Percentiles rank a stretch among this genome's conserved stretches.
Evolutionary conservation across 768 basidiomycete species (phyloP).

Genomic region (Lactarius vividus): DNA sequence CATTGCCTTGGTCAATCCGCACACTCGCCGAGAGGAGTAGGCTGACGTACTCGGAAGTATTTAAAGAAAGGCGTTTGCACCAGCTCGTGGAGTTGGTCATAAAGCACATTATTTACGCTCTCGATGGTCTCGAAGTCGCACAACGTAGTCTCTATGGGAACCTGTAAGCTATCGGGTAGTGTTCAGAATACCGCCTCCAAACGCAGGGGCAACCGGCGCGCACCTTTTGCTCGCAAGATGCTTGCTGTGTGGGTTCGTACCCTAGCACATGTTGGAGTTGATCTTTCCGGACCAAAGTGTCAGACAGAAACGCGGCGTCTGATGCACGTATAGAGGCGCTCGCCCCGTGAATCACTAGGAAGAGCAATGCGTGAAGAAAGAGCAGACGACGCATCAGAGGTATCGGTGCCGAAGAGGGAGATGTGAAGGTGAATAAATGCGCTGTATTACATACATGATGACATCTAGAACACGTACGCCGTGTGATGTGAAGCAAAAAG

Average conservation of each 20-base stretch:
- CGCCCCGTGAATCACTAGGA: not conserved
- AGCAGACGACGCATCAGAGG: not conserved
- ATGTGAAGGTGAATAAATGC: no score
- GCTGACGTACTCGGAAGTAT: constrained; percentile 73
- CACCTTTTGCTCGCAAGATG: constrained; percentile 17
- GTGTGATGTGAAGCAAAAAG: no score
- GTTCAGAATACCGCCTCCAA: not conserved
- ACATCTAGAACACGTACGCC: not conserved
- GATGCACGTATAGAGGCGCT: constrained; percentile 1
- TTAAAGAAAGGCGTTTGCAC: constrained; percentile 93
- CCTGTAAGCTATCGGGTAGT: constrained; percentile 58
- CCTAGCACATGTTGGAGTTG: constrained; percentile 21
- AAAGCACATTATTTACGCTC: constrained; percentile 78
- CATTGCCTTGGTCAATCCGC: not conserved
- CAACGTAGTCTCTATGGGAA: constrained; percentile 80
- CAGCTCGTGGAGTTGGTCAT: constrained; percentile 67
- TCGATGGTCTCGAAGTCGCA: constrained; percentile 97
- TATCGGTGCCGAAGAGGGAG: no score
- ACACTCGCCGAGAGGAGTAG: no score
- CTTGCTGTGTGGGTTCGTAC: constrained; percentile 14
- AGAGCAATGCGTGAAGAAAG: not conserved
- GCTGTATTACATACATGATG: not conserved
- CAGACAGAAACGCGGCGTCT: constrained; percentile 14
- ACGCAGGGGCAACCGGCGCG: not conserved
- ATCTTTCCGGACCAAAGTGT: constrained; percentile 23